Evolutionary conservation across 2,329 filamentous ascomycete species (phyloP).

Genomic region (Phaeosphaeriaceae sp.): DNA sequence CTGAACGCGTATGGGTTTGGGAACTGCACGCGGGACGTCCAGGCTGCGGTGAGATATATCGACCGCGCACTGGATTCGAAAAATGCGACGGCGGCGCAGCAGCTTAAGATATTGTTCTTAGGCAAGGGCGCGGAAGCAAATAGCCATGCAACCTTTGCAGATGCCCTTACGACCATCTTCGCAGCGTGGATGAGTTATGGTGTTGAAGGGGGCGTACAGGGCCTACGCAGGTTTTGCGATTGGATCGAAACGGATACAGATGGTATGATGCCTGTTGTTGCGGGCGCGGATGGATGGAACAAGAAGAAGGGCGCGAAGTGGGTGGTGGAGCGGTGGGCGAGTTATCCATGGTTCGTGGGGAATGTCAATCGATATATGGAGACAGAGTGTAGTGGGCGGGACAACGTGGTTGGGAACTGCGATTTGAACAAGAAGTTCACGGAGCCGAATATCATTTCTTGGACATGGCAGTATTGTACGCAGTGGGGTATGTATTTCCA

Average conservation of each 20-base stretch:
- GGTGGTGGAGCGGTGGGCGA: slow-evolving; percentile 52
- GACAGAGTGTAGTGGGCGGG: slow-evolving; percentile 50
- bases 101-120: slow-evolving; percentile 58
- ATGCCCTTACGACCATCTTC: slow-evolving; percentile 51
- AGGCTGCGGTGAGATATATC: slow-evolving; percentile 58
- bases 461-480: slow-evolving; percentile 62
- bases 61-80: slow-evolving; percentile 52
- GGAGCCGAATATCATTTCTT: slow-evolving; percentile 51
- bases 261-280: slow-evolving; percentile 36
- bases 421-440: slow-evolving; percentile 44
- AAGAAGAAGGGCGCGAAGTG: slow-evolving; percentile 50
- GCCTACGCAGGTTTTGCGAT: slow-evolving; percentile 55
- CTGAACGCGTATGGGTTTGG: slow-evolving; percentile 51
- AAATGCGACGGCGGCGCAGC: slow-evolving; percentile 40
- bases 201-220: slow-evolving; percentile 42
- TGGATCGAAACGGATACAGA: slow-evolving; percentile 54
- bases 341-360: slow-evolving; percentile 47
- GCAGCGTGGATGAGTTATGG: slow-evolving; percentile 55
- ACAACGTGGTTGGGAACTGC: slow-evolving; percentile 41
- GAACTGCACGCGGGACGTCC: slow-evolving; percentile 60
- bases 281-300: slow-evolving; percentile 52
- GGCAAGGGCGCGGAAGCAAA: slow-evolving; percentile 54
- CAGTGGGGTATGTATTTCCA: slow-evolving; percentile 52
- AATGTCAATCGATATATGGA: slow-evolving; percentile 50
- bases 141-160: slow-evolving; percentile 56